These are phyloP conservation scores for Sugiyamaella novakii DNA, from an alignment of 1,139 yeast genomes.

Conservation along the genomic window DNA sequence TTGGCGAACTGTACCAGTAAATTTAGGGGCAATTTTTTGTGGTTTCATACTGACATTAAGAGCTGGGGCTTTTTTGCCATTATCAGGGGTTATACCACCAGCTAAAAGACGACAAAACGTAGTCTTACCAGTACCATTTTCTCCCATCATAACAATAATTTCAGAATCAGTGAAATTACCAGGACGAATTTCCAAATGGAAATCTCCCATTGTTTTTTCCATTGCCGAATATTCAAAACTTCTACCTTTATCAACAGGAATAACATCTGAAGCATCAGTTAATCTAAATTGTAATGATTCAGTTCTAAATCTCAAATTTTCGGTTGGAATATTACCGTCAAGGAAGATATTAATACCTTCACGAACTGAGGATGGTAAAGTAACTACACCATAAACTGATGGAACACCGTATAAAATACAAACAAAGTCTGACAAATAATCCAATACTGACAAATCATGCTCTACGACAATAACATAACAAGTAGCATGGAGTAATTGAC, in stretches of 20 bases:
- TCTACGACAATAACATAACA: conserved; percentile 91
- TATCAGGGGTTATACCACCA: conserved; percentile 87
- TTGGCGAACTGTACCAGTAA: conserved; percentile 98
- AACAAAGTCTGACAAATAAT: conserved; percentile 91
- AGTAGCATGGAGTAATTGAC: conserved; percentile 75
- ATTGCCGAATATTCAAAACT: conserved; percentile 76
- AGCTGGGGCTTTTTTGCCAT: conserved; percentile 75
- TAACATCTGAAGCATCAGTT: conserved; percentile 79
- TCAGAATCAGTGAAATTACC: conserved; percentile 97
- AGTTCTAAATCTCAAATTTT: conserved; percentile 93
- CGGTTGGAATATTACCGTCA: conserved; percentile 97
- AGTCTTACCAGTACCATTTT: conserved; percentile 99
- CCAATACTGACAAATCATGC: conserved; percentile 96
- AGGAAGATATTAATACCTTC: conserved; percentile 98
- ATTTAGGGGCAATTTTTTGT: conserved; percentile 97
- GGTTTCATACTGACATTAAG: conserved; percentile 96
- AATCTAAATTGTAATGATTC: conserved; percentile 93
- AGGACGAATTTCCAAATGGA: conserved; percentile 72
- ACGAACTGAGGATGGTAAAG: conserved; percentile 92
- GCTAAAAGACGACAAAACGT: conserved; percentile 94
- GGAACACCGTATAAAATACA: conserved; percentile 98
- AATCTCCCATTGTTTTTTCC: conserved; percentile 94
- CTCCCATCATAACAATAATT: conserved; percentile 99
- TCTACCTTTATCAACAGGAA: conserved; percentile 76
- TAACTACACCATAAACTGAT: conserved; percentile 97